Evolutionary conservation across 805 yeast species (phyloP).

Genomic region (Ogataea saltuana): DNA sequence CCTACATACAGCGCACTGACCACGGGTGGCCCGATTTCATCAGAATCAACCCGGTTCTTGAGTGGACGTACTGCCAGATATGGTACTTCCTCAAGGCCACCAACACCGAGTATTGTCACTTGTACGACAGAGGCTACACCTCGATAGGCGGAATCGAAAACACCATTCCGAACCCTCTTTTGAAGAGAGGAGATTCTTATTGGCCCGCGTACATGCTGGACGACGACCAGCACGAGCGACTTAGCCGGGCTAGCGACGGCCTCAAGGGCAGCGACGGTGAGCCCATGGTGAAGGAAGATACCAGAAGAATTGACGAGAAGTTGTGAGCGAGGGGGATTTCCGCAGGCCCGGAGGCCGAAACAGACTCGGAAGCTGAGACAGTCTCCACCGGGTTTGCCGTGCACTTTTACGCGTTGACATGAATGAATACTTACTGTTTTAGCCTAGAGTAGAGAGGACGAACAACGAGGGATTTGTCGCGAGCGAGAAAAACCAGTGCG

Average conservation of each 20-base stretch:
- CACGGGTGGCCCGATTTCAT: conserved; percentile 88
- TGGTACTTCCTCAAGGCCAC: conserved; percentile 77
- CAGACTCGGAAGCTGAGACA: too few species aligned
- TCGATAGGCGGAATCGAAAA: conserved; percentile 79
- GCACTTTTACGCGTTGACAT: too few species aligned
- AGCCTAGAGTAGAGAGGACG: too few species aligned
- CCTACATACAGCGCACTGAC: conserved; percentile 73
- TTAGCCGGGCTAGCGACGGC: conserved; percentile 32
- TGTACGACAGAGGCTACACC: conserved; percentile 86
- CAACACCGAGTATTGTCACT: conserved; percentile 64
- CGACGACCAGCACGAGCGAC: conserved; percentile 61
- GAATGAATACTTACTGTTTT: too few species aligned
- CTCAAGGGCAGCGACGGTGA: conserved; percentile 10
- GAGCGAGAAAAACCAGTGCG: too few species aligned
- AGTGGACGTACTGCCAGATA: conserved; percentile 80
- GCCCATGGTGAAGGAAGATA: conserved; percentile 6
- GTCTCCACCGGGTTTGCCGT: too few species aligned
- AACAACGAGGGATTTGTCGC: too few species aligned
- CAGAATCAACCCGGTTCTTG: conserved; percentile 83
- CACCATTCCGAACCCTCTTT: conserved; percentile 71
- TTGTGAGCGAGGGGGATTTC: conserved; percentile 7
- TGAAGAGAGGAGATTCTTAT: conserved; percentile 35
- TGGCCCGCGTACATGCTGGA: conserved; percentile 59
- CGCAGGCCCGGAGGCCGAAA: too few species aligned
- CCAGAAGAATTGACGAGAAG: conserved; percentile 15